A percentile compares a stretch with the other conserved stretches of the same genome.
Conservation (phyloP, 129 eudicot species). For the Rutidosis leptorrhynchoides region DNA sequence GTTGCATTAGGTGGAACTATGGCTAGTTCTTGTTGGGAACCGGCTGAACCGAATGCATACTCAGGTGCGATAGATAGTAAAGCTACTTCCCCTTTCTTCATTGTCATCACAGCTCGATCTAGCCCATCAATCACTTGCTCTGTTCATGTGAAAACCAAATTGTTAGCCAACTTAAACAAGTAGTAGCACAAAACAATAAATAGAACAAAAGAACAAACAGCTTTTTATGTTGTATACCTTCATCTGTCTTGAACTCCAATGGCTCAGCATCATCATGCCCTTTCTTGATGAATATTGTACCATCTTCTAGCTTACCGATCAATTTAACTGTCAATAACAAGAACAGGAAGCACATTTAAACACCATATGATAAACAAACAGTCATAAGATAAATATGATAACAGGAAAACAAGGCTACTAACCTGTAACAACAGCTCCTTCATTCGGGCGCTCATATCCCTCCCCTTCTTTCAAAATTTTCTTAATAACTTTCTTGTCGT, state of each 20-base stretch:
- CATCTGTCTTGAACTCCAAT: conserved; percentile 80
- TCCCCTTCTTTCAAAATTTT: conserved; percentile 94
- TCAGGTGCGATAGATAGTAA: conserved; percentile 67
- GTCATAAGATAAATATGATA: not conserved
- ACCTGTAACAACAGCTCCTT: conserved; percentile 81
- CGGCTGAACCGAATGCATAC: conserved; percentile 76
- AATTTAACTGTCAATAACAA: conserved; percentile 52
- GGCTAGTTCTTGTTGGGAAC: conserved; percentile 71
- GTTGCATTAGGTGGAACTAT: conserved; percentile 82
- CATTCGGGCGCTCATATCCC: conserved; percentile 39
- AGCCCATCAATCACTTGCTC: conserved; percentile 96
- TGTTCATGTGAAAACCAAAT: conserved; percentile 23
- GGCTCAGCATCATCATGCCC: conserved; percentile 64
- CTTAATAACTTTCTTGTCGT: conserved; percentile 87
- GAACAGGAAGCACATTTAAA: conserved; percentile 16
- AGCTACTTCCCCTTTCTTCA: conserved; percentile 97
- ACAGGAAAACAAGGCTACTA: not conserved
- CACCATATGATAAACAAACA: not conserved
- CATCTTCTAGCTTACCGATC: conserved; percentile 78
- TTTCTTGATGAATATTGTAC: conserved; percentile 61
- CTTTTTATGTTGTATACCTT: conserved; percentile 38
- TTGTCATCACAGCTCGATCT: conserved; percentile 70
- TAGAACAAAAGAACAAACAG: too few relatives aligned
- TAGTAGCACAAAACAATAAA: not conserved
- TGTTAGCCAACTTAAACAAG: not conserved